Evolutionary conservation across 768 basidiomycete species (phyloP).

Genomic region (Tylopilus felleus): DNA sequence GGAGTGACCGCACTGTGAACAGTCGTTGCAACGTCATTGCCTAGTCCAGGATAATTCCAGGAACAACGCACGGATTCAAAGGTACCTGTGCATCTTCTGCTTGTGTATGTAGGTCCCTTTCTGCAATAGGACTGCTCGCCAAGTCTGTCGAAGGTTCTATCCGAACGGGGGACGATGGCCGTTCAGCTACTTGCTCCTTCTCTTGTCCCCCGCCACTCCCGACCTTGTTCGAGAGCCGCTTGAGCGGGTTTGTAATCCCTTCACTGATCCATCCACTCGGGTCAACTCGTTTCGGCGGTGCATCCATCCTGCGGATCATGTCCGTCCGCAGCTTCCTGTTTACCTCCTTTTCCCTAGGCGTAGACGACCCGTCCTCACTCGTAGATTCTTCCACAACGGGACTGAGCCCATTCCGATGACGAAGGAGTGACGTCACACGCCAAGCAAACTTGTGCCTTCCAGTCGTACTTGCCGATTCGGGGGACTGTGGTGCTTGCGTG

Average conservation of each 20-base stretch:
- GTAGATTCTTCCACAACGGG: slow-evolving; percentile 23
- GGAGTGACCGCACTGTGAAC: slow-evolving; percentile 37
- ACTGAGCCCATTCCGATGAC: slow-evolving; percentile 26
- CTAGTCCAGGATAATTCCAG: not conserved
- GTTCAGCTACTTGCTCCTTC: not conserved
- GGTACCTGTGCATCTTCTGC: not conserved
- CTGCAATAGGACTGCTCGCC: not conserved
- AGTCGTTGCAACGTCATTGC: slow-evolving; percentile 4
- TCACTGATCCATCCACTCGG: slow-evolving; percentile 72
- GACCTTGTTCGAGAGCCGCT: slow-evolving; percentile 9
- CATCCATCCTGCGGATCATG: slow-evolving; percentile 76
- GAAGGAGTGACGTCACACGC: slow-evolving; percentile 33
- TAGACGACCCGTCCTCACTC: slow-evolving; percentile 15
- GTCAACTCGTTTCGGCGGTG: slow-evolving; percentile 63
- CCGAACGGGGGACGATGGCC: slow-evolving; percentile 2
- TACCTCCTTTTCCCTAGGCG: slow-evolving; percentile 24
- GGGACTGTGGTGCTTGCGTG: slow-evolving; percentile 19
- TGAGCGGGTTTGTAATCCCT: slow-evolving; percentile 30
- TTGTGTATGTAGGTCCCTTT: not conserved
- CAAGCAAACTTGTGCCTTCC: slow-evolving; percentile 22
- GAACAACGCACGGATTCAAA: slow-evolving; percentile 9
- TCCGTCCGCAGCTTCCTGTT: slow-evolving; percentile 48
- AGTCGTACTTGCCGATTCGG: slow-evolving; percentile 17
- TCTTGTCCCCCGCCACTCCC: slow-evolving; percentile 3
- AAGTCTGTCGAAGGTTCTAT: not conserved